Evolutionary conservation across 2,329 filamentous ascomycete species (phyloP).

Genomic region (Aspergillus luchuensis): DNA sequence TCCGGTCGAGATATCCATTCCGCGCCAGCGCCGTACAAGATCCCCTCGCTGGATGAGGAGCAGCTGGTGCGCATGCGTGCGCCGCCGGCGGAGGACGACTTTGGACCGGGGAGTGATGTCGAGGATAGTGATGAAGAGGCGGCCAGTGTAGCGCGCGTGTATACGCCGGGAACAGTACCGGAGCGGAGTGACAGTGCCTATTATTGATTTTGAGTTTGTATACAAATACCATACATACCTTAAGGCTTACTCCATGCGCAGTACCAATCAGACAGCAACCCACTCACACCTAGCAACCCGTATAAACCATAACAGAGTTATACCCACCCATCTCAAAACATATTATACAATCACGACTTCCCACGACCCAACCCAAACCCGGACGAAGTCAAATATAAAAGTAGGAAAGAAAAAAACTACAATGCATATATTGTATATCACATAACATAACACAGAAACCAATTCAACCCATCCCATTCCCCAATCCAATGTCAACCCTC

Average conservation of each 20-base stretch:
- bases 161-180: conserved; percentile 39
- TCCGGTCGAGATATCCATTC: conserved; percentile 82
- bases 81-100: conserved; percentile 54
- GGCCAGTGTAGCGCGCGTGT: conserved; percentile 18
- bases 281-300: too few relatives aligned
- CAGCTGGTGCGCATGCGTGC: conserved; percentile 62
- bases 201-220: conserved; percentile 22
- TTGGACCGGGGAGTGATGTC: conserved; percentile 40
- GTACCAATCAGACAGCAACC: too few relatives aligned
- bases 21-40: conserved; percentile 66
- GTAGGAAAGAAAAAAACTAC: neutral
- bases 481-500: neutral
- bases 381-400: neutral
- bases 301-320: too few relatives aligned
- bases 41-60: conserved; percentile 65
- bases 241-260: too few relatives aligned
- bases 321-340: neutral
- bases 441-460: neutral
- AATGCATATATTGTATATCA: conserved; percentile 4
- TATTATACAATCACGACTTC: too few relatives aligned
- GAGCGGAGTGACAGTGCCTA: conserved; percentile 39
- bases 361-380: neutral
- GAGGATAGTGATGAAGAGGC: conserved; percentile 48
- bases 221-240: too few relatives aligned
- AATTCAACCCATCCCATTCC: neutral